A percentile compares a stretch with the other conserved stretches of the same genome.
Conservation (phyloP, 2,329 filamentous ascomycete genomes). For the Dactylonectria macrodidyma region DNA sequence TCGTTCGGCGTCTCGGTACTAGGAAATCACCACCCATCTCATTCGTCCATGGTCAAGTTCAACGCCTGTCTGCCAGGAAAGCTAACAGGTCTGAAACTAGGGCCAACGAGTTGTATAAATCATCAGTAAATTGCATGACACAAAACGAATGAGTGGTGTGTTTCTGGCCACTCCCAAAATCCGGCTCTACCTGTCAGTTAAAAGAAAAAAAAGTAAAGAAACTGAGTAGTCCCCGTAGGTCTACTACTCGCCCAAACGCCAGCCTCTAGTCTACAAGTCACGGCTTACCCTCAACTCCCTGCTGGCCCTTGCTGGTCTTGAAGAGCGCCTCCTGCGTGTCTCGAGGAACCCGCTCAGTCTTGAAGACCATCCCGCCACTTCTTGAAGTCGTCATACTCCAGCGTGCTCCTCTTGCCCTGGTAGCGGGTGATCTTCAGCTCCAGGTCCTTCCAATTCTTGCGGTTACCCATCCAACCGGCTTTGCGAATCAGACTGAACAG, state of each 20-base stretch:
- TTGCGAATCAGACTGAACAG: conserved; percentile 93
- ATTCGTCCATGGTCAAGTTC: background rate
- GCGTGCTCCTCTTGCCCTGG: conserved; percentile 83
- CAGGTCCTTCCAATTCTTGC: conserved; percentile 84
- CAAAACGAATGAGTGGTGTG: conserved; percentile 29
- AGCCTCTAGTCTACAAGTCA: conserved; percentile 47
- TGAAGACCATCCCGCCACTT: conserved; percentile 83
- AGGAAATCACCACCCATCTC: background rate
- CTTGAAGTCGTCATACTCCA: conserved; percentile 82
- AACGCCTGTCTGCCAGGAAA: background rate
- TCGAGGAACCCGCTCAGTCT: conserved; percentile 31
- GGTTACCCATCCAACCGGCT: conserved; percentile 90
- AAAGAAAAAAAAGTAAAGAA: conserved; percentile 17
- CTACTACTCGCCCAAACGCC: conserved; percentile 41
- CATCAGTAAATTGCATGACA: conserved; percentile 27
- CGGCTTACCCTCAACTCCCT: conserved; percentile 42
- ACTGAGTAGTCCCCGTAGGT: conserved; percentile 18
- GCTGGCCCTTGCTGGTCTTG: conserved; percentile 3
- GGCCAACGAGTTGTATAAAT: conserved; percentile 37
- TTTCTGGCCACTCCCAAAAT: conserved; percentile 27
- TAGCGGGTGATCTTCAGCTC: conserved; percentile 87
- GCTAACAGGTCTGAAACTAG: conserved; percentile 31
- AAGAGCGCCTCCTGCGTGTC: conserved; percentile 2
- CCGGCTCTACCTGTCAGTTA: conserved; percentile 39
- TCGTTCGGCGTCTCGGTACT: background rate